Evolutionary conservation across 176 grass and related monocot species (phyloP).

Genomic region (Olyra latifolia): DNA sequence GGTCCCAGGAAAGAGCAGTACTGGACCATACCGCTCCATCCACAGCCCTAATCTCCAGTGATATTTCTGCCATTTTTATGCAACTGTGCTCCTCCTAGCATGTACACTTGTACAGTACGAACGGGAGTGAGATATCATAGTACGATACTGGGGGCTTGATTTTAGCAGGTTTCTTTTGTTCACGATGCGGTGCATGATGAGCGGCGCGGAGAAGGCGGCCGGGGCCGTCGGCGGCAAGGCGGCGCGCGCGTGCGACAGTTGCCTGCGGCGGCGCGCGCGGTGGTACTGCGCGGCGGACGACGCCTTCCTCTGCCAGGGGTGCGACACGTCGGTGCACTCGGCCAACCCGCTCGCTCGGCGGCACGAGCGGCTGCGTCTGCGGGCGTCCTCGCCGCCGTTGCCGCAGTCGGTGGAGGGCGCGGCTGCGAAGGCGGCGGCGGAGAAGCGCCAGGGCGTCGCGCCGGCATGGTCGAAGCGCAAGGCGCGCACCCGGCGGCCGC

Average conservation of each 20-base stretch:
- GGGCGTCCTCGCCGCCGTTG: constrained; percentile 10
- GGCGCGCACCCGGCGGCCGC: constrained; percentile 63
- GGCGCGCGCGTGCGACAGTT: constrained; percentile 74
- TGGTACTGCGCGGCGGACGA: constrained; percentile 95
- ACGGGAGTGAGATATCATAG: background rate
- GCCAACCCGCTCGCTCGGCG: constrained; percentile 78
- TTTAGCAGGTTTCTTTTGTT: background rate
- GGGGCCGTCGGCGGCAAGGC: constrained; percentile 63
- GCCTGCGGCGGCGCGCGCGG: constrained; percentile 71
- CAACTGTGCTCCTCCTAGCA: background rate
- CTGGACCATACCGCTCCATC: constrained; percentile 10
- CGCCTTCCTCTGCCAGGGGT: constrained; percentile 85
- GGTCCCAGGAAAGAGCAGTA: constrained; percentile 22
- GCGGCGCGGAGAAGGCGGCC: constrained; percentile 35
- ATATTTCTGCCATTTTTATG: constrained; percentile 33
- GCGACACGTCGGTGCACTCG: constrained; percentile 89
- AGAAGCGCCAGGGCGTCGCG: constrained; percentile 27
- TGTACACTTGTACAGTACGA: background rate
- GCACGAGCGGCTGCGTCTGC: constrained; percentile 70
- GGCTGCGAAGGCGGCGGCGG: background rate
- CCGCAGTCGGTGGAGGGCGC: background rate
- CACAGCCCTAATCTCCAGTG: constrained; percentile 3
- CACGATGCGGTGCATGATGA: no score
- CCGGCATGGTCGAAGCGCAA: constrained; percentile 75
- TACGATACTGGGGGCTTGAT: background rate